These are phyloP conservation scores for Kregervanrija delftensis DNA, from an alignment of 805 yeast genomes.

Conservation along the genomic window DNA sequence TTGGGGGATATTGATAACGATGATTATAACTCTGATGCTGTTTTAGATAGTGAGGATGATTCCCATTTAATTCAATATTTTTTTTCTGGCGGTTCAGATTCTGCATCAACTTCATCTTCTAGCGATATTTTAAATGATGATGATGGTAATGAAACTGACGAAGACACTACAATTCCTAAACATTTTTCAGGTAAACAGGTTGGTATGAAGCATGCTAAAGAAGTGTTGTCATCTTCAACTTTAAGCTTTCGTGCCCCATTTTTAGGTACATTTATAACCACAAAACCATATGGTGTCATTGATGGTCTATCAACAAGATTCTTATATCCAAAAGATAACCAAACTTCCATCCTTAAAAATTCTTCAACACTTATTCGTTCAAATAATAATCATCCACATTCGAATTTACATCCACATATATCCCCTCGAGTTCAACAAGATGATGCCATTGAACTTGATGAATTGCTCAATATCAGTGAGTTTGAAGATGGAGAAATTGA, in stretches of 20 bases:
- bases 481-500: slow-evolving; percentile 69
- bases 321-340: slow-evolving; percentile 40
- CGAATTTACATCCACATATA: too few relatives aligned
- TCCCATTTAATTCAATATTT: slow-evolving; percentile 71
- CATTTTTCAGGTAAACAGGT: slow-evolving; percentile 47
- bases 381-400: too few relatives aligned
- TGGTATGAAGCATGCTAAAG: slow-evolving; percentile 84
- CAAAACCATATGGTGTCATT: slow-evolving; percentile 83
- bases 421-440: too few relatives aligned
- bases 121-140: slow-evolving; percentile 22
- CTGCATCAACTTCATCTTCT: slow-evolving; percentile 18
- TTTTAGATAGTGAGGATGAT: slow-evolving; percentile 34
- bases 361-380: background rate
- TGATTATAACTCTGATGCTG: slow-evolving; percentile 8
- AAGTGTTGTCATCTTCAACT: slow-evolving; percentile 80
- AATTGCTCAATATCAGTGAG: slow-evolving; percentile 81
- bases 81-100: slow-evolving; percentile 32
- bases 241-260: slow-evolving; percentile 87
- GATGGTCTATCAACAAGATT: slow-evolving; percentile 92
- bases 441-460: slow-evolving; percentile 49
- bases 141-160: slow-evolving; percentile 92
- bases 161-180: slow-evolving; percentile 76
- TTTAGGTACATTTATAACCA: slow-evolving; percentile 84
- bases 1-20: slow-evolving; percentile 7
- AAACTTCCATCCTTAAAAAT: slow-evolving; percentile 21